Evolutionary conservation across 108 stramenopile species (phyloP), one percentile per base, ranked within the genome.

Genomic region (Seminavis robusta): DNA sequence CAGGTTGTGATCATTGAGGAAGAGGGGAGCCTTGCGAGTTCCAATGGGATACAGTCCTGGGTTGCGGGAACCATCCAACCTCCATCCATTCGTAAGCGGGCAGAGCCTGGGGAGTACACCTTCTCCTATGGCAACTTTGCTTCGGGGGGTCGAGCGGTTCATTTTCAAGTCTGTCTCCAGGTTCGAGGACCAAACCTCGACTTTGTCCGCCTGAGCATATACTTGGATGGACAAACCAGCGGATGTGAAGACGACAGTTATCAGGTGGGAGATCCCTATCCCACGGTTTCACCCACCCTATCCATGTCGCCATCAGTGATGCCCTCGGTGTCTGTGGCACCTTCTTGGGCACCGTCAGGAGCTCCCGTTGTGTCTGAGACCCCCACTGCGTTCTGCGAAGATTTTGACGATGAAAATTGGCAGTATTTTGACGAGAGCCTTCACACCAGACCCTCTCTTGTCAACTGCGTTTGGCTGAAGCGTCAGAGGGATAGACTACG

Each of bases 1-100:
- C 48, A 49, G n/a, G 48, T 49, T 25, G 48, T 49, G 26, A 15
- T 49, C 7, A 27, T 49, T 27, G 4, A 29, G 24, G 48, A 49
- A 6, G 21, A 21, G 29, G 48, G 48, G 15, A 23, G 26, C 9
- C 26, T 23, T 4, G 48, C 24, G 26, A 5, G 24, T 28, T 8
- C 8, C 8, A 10, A 13, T 6, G 23, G n/a, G 6, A 23, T 29
- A 7, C 23, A 10, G 4, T 49, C 48, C 24, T 27, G 9, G 10
- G 15, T 25, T 25, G 48, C n/a, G 5, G 48, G 48, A 25, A 27
- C 48, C 15, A 49, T 49, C 21, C n/a, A n/a, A n/a, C n/a, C n/a
- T n/a, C n/a, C n/a, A n/a, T n/a, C n/a, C n/a, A n/a, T n/a, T n/a
- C n/a, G n/a, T n/a, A n/a, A n/a, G n/a, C n/a, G n/a, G n/a, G n/a